Evolutionary conservation across 257 asterid species (phyloP).

Genomic region (Cordia subcordata): DNA sequence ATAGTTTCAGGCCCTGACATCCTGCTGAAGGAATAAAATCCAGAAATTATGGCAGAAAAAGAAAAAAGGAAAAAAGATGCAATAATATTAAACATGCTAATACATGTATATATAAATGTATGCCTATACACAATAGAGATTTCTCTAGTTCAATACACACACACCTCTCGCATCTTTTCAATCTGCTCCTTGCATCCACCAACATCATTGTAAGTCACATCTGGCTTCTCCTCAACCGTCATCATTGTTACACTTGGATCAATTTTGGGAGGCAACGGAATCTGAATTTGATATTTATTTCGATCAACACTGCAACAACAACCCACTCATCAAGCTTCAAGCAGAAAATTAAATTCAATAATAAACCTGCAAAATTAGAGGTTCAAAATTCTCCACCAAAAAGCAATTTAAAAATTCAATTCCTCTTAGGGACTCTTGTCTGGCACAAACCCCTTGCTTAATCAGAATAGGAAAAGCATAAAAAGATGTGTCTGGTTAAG

Average conservation of each 20-base stretch:
- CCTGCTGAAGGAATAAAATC: neutral
- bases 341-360: neutral
- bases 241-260: constrained; percentile 99
- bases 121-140: neutral
- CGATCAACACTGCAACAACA: constrained; percentile 73
- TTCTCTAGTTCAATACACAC: neutral
- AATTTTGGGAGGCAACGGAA: constrained; percentile 95
- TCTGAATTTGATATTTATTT: constrained; percentile 94
- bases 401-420: neutral
- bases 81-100: neutral
- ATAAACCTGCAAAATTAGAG: neutral
- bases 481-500: no score
- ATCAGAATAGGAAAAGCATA: neutral
- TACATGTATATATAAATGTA: neutral
- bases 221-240: constrained; percentile 99
- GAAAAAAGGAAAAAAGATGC: neutral
- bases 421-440: neutral
- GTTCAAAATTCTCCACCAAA: neutral
- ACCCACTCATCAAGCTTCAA: constrained; percentile 15
- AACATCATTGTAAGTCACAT: constrained; percentile 94
- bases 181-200: constrained; percentile 99
- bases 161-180: constrained; percentile 98
- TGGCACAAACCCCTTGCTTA: neutral
- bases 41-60: neutral
- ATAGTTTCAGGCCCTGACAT: neutral